Base-by-base conservation (phyloP, 2,329 filamentous ascomycete genomes). In the Cephalotrichum gorgonifer region DNA sequence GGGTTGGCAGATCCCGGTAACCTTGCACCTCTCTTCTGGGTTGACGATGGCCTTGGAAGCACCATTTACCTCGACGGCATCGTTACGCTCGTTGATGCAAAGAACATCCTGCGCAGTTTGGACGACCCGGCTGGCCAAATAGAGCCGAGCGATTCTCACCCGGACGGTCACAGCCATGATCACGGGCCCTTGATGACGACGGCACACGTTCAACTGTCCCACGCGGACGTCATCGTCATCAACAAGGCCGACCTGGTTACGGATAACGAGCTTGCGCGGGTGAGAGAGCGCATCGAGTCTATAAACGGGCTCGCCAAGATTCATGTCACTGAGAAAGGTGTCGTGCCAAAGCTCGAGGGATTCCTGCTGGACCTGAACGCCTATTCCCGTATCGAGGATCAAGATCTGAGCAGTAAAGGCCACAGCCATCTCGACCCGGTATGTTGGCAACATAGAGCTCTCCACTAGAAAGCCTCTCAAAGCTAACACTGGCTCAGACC, bases 61-160 rank as follows among this genome's bases (percentile, higher is more conserved):
- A 90, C 85, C 33, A 96, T 98, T 58, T 98, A 95, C 64, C 79
- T 98, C 0, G 93, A 98, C 61, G 93, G 93, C 2, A 95, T 98
- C 50, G 90, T 97, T 43, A 97, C 93, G 0, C 73, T 98, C 1
- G 88, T 98, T 20, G 93, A 98, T 63, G 91, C 90, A 28, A 94
- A 93, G 68, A 96, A 97, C 58, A 86, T 98, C 22, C 64, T 94
- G 4, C 81, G 76, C 54, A 87, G 81, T 57, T 75, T 98, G 2
- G 87, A 96, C 54, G 87, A 95, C 50, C 76, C 79, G 3, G 63
- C 73, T 1, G 74, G 72, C 15, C 72, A 78, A 50, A 68, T 77
- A 17, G 68, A 74, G 15, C 70, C 73, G 1, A 69, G 78, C 22
- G 71, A 74, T 8, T 69, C 78, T 22, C 64, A 71, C 52, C 68